These are phyloP conservation scores for Penicillium sp. DNA, from an alignment of 2,329 filamentous ascomycete species.

Conservation along the genomic window DNA sequence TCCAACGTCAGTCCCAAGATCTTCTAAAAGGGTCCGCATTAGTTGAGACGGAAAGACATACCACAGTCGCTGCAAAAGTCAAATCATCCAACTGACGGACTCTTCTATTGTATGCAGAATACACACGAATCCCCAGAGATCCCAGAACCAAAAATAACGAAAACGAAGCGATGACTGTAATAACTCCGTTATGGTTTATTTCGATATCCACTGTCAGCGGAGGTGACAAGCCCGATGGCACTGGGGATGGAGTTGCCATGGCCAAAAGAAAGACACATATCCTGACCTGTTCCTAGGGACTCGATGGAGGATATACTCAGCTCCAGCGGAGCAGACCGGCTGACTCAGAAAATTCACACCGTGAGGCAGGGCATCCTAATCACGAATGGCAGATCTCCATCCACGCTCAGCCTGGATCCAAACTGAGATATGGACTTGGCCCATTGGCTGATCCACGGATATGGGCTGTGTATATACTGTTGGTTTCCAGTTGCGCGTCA, in stretches of 20 bases:
- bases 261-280: neutral
- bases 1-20: neutral
- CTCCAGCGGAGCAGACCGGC: neutral
- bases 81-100: constrained; percentile 35
- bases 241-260: constrained; percentile 1
- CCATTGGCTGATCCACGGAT: neutral
- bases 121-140: constrained; percentile 40
- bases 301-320: constrained; percentile 1
- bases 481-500: neutral
- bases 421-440: neutral
- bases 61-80: constrained; percentile 30
- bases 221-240: constrained; percentile 22
- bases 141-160: constrained; percentile 38
- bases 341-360: neutral
- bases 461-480: neutral
- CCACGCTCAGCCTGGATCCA: neutral
- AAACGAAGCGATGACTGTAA: constrained; percentile 40
- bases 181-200: constrained; percentile 40
- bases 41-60: constrained; percentile 12
- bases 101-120: constrained; percentile 34
- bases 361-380: neutral
- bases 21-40: neutral
- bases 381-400: neutral
- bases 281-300: neutral
- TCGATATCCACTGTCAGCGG: constrained; percentile 36